Base-by-base conservation (phyloP, 805 yeast species). In the Yamadazyma tumulicola region DNA sequence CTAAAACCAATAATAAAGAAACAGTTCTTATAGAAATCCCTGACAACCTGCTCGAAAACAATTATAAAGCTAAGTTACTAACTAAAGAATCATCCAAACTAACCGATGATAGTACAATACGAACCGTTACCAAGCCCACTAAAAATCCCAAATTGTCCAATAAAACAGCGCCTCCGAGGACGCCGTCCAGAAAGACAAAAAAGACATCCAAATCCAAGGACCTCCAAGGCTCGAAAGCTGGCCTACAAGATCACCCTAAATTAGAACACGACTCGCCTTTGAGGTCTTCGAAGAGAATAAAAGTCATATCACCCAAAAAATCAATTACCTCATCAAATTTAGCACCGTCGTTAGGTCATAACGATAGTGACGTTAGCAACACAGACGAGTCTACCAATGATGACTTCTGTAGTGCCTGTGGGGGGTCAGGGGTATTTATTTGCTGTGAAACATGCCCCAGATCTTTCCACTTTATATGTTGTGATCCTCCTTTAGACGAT, bases 381-480 rank as follows among this genome's bases (percentile, higher is more conserved):
- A 25, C 25, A 24, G 47, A 43, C 9, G 47, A 40, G 19, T 32
- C 38, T 8, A 20, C 59, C 39, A 93, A 91, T 55, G 94, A 89
- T 42, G 98, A 91, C 56, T 89, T 73, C 55, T 91, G 98, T 52
- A 68, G 85, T n/a, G 72, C 93, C 0, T 91, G 98, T 62, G 89
- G 94, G 2, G 85, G 87, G 18, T 68, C 88, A 0, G 98, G 98
- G 9, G 72, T 85, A 18, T 88, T 91, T 48, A 67, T 91, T 16
- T 93, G 97, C 59, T 91, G 98, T 61, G 98, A 91, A 48, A 71
- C 85, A 2, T 91, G 98, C 58, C 96, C 97, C 0, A 73, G 72
- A 48, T 85, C 96, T 2, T 93, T 91, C 59, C 98, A 91, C 54
- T 87, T 93, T 52, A 69, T 85, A 4, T 91, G 98, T 56, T 75